Evolutionary conservation across 805 yeast species (phyloP).

Genomic region (Komagataella kurtzmanii): DNA sequence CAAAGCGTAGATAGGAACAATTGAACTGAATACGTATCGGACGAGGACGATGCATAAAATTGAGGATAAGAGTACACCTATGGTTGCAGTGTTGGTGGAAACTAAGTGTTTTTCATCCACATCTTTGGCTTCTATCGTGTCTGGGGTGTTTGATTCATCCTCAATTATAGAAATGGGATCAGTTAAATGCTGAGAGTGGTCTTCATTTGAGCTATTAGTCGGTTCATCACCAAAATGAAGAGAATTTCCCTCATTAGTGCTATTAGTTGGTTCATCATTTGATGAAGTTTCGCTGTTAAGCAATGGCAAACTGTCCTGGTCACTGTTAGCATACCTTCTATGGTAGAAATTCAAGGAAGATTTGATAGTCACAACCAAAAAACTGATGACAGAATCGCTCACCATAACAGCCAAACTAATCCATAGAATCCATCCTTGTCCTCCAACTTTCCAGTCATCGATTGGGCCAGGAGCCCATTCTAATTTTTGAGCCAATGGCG

Average conservation of each 20-base stretch:
- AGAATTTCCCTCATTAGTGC: background rate
- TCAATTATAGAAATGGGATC: background rate
- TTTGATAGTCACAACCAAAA: conserved; percentile 42
- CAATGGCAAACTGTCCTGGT: background rate
- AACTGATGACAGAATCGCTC: conserved; percentile 76
- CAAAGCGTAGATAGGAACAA: conserved; percentile 62
- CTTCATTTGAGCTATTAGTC: background rate
- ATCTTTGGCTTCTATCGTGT: conserved; percentile 9
- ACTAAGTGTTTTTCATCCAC: conserved; percentile 34
- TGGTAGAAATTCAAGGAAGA: conserved; percentile 15
- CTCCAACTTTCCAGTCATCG: conserved; percentile 88
- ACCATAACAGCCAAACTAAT: conserved; percentile 87
- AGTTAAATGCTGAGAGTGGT: background rate
- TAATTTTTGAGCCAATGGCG: conserved; percentile 54
- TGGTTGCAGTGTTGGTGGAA: conserved; percentile 28
- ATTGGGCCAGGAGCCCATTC: conserved; percentile 88
- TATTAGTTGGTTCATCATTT: background rate
- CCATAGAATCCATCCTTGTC: conserved; percentile 98
- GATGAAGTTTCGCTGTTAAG: background rate
- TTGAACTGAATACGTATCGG: conserved; percentile 51
- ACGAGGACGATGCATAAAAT: conserved; percentile 55
- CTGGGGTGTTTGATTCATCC: background rate
- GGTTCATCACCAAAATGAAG: background rate
- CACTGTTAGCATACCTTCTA: background rate
- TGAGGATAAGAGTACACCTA: conserved; percentile 57